Base-by-base conservation (phyloP, 2,329 filamentous ascomycete species). In the Aaosphaeria arxii region DNA sequence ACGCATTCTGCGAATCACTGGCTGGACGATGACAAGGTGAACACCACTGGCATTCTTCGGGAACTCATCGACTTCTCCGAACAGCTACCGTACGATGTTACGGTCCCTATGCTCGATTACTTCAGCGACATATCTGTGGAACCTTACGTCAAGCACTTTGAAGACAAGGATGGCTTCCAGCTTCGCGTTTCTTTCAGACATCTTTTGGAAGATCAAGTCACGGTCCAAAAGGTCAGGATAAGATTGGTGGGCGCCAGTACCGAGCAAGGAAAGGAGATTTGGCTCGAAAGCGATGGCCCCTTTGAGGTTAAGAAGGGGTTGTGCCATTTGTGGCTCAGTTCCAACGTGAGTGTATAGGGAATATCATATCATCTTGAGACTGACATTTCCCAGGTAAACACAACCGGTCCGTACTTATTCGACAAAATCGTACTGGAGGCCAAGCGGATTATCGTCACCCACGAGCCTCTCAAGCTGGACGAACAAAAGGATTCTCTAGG, bases 371-470 rank as follows among this genome's bases (percentile, higher is more conserved):
- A 40, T 9, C 6, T 1, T 17, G n/a, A 36, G 4, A 36, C 5
- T 47, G 13, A 55, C 77, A 50, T 30, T 5, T 3, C 24, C 1
- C 36, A 87, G 82, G 74, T 81, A 11, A 80, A 83, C 32, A 81
- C 88, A 4, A 82, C 86, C 24, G 91, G 91, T 1, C 81, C 80
- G 29, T 96, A 90, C 61, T 80, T 84, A 49, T 80, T 94, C 40
- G 88, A 91, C 57, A 84, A 85, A 54, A 75, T 96, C 35, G 78
- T 83, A 11, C 69, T 96, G 28, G 72, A 77, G 28, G 77, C 82
- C 5, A 81, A 77, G 41, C 88, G 87, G 40, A 72, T 92, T 2
- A 69, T 77, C 28, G 79, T 92, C 30, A 75, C 82, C 39, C 83
- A 87, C 56, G 86, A 90, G 45, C 77, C 84, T 3, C 78, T 83